Conservation (phyloP, 192 early-diverging fungal genomes). For the Coemansia sp. region DNA sequence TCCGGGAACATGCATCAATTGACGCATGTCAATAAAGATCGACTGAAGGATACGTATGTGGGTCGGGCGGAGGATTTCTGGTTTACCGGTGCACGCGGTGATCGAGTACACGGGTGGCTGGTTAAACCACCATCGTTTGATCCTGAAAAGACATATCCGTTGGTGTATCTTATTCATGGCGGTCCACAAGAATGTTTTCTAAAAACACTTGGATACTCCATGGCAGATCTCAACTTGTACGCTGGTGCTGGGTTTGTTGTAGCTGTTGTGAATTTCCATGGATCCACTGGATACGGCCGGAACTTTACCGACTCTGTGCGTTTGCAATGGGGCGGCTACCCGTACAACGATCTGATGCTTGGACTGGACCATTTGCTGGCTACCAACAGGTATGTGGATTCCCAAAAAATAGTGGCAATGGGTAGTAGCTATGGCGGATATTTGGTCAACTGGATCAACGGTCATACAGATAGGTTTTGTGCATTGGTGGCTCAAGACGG, state of each 20-base stretch:
- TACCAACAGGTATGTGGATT: constrained; percentile 60
- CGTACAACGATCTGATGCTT: constrained; percentile 75
- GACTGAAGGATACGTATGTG: constrained; percentile 48
- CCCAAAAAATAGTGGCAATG: constrained; percentile 59
- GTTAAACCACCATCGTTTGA: constrained; percentile 66
- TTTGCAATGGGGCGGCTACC: constrained; percentile 75
- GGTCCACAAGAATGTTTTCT: constrained; percentile 75
- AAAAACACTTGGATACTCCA: constrained; percentile 58
- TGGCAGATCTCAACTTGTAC: constrained; percentile 78
- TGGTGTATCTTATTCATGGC: constrained; percentile 81
- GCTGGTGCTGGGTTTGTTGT: constrained; percentile 71
- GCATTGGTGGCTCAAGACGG: constrained; percentile 76
- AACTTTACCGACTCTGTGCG: constrained; percentile 73
- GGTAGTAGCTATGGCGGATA: constrained; percentile 82
- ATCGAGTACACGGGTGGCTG: constrained; percentile 59
- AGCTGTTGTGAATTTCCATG: constrained; percentile 75
- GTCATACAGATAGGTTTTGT: constrained; percentile 67
- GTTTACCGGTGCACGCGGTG: constrained; percentile 65
- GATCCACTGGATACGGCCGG: constrained; percentile 79
- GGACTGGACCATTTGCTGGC: constrained; percentile 65
- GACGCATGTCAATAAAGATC: constrained; percentile 53
- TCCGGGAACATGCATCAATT: constrained; percentile 34
- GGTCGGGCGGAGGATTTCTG: constrained; percentile 66
- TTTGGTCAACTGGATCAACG: constrained; percentile 87
- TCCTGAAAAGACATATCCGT: constrained; percentile 61